Conservation (phyloP, 768 basidiomycete genomes). For the Agaricus blazei region DNA sequence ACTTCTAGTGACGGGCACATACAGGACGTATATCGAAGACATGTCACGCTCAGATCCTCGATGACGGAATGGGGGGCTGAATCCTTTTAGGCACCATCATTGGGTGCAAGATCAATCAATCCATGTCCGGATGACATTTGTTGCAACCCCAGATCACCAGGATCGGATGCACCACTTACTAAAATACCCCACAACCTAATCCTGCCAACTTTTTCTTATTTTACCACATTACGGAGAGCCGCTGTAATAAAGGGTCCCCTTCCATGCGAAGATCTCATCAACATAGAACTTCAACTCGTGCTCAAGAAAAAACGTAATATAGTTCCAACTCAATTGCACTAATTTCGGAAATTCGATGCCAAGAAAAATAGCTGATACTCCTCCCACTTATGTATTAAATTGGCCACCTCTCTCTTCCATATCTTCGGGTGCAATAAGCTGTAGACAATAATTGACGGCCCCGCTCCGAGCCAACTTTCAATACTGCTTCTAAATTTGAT, state of each 20-base stretch:
- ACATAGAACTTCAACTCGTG: neutral
- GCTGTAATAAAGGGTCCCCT: slow-evolving; percentile 5
- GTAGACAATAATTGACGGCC: neutral
- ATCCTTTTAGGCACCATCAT: neutral
- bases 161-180: neutral
- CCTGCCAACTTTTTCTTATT: neutral
- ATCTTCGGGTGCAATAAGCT: slow-evolving; percentile 9
- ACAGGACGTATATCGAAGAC: too few relatives aligned
- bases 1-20: neutral
- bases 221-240: slow-evolving; percentile 9
- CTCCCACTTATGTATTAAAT: slow-evolving; percentile 5
- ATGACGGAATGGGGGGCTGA: neutral
- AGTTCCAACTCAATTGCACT: slow-evolving; percentile 7
- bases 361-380: neutral
- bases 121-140: neutral
- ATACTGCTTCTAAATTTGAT: neutral
- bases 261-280: slow-evolving; percentile 6
- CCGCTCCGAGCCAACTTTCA: neutral
- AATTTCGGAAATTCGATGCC: slow-evolving; percentile 6
- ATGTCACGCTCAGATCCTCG: too few relatives aligned
- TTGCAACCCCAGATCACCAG: slow-evolving; percentile 7
- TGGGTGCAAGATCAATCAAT: too few relatives aligned
- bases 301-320: slow-evolving; percentile 3
- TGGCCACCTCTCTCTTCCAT: slow-evolving; percentile 7
- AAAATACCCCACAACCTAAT: slow-evolving; percentile 2